Conservation (phyloP, 768 basidiomycete genomes). For the Symmetrospora coprosmae region DNA sequence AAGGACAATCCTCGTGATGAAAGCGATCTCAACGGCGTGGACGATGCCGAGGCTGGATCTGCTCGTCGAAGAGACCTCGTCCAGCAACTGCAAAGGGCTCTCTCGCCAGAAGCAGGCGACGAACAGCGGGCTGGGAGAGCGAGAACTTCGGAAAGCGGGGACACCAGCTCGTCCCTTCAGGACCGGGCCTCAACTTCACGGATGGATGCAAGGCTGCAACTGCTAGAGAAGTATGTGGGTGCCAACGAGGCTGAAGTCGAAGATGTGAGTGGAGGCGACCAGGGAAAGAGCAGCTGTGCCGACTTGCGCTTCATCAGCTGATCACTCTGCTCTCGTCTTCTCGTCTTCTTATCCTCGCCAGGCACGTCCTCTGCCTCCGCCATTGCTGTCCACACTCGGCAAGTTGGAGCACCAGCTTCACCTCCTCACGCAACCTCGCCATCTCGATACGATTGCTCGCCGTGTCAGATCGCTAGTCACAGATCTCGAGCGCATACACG, state of each 20-base stretch:
- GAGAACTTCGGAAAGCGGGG: no score
- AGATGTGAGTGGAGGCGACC: slow-evolving; percentile 47
- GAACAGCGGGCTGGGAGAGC: no score
- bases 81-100: no score
- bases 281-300: no score
- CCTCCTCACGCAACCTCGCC: slow-evolving; percentile 82
- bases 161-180: slow-evolving; percentile 33
- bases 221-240: slow-evolving; percentile 69
- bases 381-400: slow-evolving; percentile 51
- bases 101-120: no score
- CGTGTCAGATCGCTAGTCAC: slow-evolving; percentile 81
- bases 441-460: slow-evolving; percentile 86
- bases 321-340: not conserved
- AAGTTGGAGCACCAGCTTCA: slow-evolving; percentile 72
- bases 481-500: slow-evolving; percentile 71
- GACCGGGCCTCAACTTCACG: slow-evolving; percentile 47
- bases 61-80: no score
- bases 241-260: slow-evolving; percentile 64
- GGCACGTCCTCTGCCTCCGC: not conserved
- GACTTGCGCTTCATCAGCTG: no score
- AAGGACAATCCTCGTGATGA: no score
- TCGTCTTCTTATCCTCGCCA: not conserved
- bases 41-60: no score
- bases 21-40: no score
- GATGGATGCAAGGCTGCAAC: slow-evolving; percentile 68